Evolutionary conservation across 768 basidiomycete species (phyloP), one percentile per base, ranked within the genome.

Genomic region (Strobilomyces dryophilus): DNA sequence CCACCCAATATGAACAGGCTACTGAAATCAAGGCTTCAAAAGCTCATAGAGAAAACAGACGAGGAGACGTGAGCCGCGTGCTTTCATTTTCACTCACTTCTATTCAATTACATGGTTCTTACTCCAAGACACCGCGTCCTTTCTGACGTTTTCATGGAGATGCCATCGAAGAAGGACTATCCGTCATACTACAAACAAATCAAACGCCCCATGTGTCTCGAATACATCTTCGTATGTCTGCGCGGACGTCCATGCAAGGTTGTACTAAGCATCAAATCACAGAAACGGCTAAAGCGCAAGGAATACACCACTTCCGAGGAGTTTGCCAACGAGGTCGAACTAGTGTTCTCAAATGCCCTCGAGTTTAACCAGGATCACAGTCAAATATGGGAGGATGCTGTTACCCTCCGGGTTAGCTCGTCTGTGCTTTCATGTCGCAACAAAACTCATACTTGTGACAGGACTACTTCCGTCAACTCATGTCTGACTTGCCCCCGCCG

Each of bases 331-430:
- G 95, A 98, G 54, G 87, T 95, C 14, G 91, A 94, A 61, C 79
- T 94, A 39, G 87, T 98, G 24, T 95, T 94, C 71, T 80, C 83
- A 8, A 98, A 98, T 66, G 95, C 93, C 10, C 76, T 91, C 66
- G 71, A 79, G 52, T 98, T 94, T 72, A 98, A 98, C 61, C 84
- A 82, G 63, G 93, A 95, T 27, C 83, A 87, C 63, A 90, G 87
- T 26, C 78, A 71, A 51, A 89, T 93, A 27, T 92, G 88, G 85
- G 83, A 89, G 60, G 89, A 91, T 61, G 89, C 91, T 18, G 65
- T 77, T 18, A 68, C 73, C 4, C 78, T 93, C 24, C 76, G 83
- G 61, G 90, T 89, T 66, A 34, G 78, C 71, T 43, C 27, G 45
- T 6, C 44, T 51, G 36, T 35, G 18, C 47, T 45, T 20, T 27